Base-by-base conservation (phyloP, 2,329 filamentous ascomycete species). In the Verticillium isaacii region DNA sequence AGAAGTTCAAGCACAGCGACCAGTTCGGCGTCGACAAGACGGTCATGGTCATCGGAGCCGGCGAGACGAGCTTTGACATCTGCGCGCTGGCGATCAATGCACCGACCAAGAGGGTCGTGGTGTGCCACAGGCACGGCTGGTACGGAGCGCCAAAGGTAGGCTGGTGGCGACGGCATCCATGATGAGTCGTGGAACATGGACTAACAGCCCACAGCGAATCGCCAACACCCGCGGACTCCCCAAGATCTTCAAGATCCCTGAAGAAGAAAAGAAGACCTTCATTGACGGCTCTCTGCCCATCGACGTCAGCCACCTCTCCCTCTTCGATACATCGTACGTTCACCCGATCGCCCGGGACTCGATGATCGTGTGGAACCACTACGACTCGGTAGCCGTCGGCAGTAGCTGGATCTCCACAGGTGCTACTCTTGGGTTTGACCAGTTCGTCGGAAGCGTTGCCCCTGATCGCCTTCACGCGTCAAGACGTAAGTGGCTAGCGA, bases 51-150 rank as follows among this genome's bases (percentile, higher is more conserved):
- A 65, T 81, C 25, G 80, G 79, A 0, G 75, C 71, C 6, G 78
- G 80, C 1, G 80, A 82, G 63, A 82, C 79, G 0, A 78, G 72
- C 4, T 78, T 80, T 71, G 79, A 82, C 56, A 66, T 82, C 32
- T 73, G 75, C 0, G 72, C 80, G 52, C 72, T 81, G 19, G 79
- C 79, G 0, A 71, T 81, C 2, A 82, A 77, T 1, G 74, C 77
- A 0, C 68, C 71, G 0, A 77, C 78, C 1, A 74, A 72, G 7
- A 74, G 74, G 6, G 78, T 81, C 7, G 76, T 78, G 0, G 62
- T 82, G 12, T 79, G 77, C 32, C 79, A 81, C 61, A 73, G 78
- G 7, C 73, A 80, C 62, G 80, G 80, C 1, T 81, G 80, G 64
- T 75, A 78, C 34, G 76, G 75, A 34, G 78, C 76, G 4, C 78